These are phyloP conservation scores for Haplographium delicatum DNA, from an alignment of 495 filamentous ascomycete species.

Conservation along the genomic window DNA sequence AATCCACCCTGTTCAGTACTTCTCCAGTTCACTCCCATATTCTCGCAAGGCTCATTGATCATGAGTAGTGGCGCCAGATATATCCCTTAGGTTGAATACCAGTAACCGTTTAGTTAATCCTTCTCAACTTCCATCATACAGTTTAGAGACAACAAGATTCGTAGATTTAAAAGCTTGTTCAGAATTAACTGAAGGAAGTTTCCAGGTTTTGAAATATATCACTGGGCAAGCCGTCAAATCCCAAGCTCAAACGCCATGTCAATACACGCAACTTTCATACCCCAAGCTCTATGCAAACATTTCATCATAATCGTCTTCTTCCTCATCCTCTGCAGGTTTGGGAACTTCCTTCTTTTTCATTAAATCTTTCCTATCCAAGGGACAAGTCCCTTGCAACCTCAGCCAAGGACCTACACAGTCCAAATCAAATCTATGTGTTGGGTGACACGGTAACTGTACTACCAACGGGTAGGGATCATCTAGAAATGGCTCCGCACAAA, in stretches of 20 bases:
- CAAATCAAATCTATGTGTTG: conserved; percentile 78
- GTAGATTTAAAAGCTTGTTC: no score
- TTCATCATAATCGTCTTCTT: conserved; percentile 67
- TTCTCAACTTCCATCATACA: no score
- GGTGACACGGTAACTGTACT: conserved; percentile 80
- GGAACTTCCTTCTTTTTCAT: conserved; percentile 61
- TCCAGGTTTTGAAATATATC: no score
- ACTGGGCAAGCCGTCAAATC: no score
- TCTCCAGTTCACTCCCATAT: no score
- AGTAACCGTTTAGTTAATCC: no score
- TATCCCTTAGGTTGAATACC: no score
- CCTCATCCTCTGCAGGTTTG: conserved; percentile 43
- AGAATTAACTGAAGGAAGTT: no score
- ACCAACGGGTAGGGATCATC: conserved; percentile 80
- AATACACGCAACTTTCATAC: conserved; percentile 6
- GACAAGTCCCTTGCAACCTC: conserved; percentile 81
- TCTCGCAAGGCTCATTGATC: no score
- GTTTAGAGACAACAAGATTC: no score
- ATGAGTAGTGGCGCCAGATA: no score
- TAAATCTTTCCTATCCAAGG: conserved; percentile 76
- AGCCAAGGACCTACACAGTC: conserved; percentile 96
- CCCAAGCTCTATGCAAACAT: conserved; percentile 48
- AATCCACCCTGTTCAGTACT: no score
- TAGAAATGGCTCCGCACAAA: conserved; percentile 78
- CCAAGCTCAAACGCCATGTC: conserved; percentile 18